phyloP scores from a whole-genome alignment of 2,329 filamentous ascomycete genomes.

The Aspergillus pseudotamarii region DNA sequence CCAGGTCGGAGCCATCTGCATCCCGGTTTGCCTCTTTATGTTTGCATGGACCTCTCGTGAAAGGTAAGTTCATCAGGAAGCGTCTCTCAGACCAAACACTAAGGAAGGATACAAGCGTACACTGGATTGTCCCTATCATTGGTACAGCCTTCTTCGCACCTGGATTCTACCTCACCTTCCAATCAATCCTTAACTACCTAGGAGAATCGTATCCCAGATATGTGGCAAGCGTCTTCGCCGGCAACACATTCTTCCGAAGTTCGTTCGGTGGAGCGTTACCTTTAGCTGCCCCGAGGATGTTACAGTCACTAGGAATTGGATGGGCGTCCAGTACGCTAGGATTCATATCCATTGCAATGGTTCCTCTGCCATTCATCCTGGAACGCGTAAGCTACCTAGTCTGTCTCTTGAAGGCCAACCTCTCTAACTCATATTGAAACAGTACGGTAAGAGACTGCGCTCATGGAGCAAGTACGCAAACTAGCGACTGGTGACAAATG shows the following conservation, averaged over 20 bases:
- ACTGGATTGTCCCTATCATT: conserved; percentile 53
- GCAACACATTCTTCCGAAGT: conserved; percentile 44
- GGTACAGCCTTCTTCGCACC: conserved; percentile 52
- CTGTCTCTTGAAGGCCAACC: no score
- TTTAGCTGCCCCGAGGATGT: conserved; percentile 35
- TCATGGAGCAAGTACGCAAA: conserved; percentile 10
- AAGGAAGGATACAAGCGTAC: conserved; percentile 30
- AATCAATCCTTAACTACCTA: conserved; percentile 30
- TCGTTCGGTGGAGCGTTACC: conserved; percentile 44
- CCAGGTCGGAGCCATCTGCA: conserved; percentile 18
- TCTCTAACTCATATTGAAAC: background rate
- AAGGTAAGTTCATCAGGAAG: conserved; percentile 4
- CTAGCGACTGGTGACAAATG: background rate
- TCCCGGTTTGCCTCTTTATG: conserved; percentile 19
- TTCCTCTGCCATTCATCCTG: conserved; percentile 28
- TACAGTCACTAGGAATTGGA: conserved; percentile 37
- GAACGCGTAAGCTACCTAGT: background rate
- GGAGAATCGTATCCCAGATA: conserved; percentile 34
- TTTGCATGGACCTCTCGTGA: conserved; percentile 22
- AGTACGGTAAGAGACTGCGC: conserved; percentile 11
- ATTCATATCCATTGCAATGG: conserved; percentile 37
- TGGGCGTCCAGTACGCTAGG: conserved; percentile 42
- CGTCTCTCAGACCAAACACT: conserved; percentile 28
- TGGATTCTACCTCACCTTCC: conserved; percentile 22
- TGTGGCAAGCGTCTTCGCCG: conserved; percentile 47